Conservation (phyloP, 768 basidiomycete species). For the Auriscalpium microsporum region DNA sequence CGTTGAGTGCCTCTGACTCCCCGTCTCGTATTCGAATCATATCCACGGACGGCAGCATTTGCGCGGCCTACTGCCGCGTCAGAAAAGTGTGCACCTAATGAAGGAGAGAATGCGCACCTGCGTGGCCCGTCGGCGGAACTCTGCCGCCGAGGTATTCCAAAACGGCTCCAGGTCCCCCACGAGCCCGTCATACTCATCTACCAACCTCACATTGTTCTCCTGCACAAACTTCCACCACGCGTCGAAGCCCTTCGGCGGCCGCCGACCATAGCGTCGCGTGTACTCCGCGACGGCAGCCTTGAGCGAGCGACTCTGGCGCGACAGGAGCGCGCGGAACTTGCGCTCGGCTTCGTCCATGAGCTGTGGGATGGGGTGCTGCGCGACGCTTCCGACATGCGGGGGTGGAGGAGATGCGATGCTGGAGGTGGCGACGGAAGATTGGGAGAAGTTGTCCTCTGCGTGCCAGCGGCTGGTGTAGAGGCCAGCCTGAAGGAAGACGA, state of each 20-base stretch:
- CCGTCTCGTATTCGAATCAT: constrained; percentile 74
- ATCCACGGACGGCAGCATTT: constrained; percentile 75
- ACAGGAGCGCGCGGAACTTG: constrained; percentile 58
- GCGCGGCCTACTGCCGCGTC: constrained; percentile 39
- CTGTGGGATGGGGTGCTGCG: constrained; percentile 73
- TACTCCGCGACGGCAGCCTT: constrained; percentile 78
- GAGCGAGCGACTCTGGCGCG: constrained; percentile 73
- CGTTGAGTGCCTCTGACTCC: constrained; percentile 45
- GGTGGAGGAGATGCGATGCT: constrained; percentile 18
- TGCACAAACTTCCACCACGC: constrained; percentile 80
- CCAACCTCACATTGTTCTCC: constrained; percentile 63
- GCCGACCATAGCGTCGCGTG: constrained; percentile 59
- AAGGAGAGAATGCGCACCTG: constrained; percentile 35
- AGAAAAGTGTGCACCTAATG: constrained; percentile 1
- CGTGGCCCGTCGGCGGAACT: constrained; percentile 54
- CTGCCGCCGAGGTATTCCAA: constrained; percentile 63
- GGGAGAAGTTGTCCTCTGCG: constrained; percentile 16
- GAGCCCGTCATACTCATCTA: constrained; percentile 88
- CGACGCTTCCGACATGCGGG: constrained; percentile 15
- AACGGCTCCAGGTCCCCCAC: constrained; percentile 77
- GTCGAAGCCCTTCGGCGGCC: constrained; percentile 88
- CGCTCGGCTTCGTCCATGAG: constrained; percentile 79
- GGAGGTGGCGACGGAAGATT: constrained; percentile 17
- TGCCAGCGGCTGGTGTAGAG: constrained; percentile 23
- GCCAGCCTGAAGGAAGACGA: constrained; percentile 27